Evolutionary conservation across 1,284 basidiomycete species (phyloP).

Genomic region (Phlebopus sp.): DNA sequence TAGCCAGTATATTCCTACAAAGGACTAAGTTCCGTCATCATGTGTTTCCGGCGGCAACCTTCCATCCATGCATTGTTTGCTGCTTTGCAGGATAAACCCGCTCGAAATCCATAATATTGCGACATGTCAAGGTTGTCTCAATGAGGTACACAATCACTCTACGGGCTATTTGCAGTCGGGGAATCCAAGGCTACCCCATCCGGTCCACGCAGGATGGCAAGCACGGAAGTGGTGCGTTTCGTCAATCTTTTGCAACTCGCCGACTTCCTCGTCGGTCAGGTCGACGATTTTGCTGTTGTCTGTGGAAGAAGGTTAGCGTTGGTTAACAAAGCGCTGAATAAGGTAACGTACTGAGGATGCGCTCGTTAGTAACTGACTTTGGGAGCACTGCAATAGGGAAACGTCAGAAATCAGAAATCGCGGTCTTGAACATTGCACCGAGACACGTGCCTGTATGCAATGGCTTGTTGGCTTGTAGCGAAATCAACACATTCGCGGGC

Average conservation of each 20-base stretch:
- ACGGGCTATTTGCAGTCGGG: conserved; percentile 42
- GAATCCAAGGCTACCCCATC: conserved; percentile 59
- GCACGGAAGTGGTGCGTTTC: conserved; percentile 55
- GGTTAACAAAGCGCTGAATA: background rate
- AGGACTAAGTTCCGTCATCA: no score
- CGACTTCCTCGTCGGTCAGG: conserved; percentile 52
- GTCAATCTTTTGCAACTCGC: conserved; percentile 52
- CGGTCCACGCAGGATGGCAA: conserved; percentile 58
- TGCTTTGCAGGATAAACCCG: no score
- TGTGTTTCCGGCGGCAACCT: no score
- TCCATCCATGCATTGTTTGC: no score
- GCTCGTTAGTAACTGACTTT: conserved; percentile 57
- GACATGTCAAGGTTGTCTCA: no score
- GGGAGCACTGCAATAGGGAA: conserved; percentile 44
- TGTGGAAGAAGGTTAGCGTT: background rate
- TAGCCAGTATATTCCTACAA: no score
- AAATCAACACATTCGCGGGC: conserved; percentile 60
- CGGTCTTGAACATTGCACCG: conserved; percentile 6
- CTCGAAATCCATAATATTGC: no score
- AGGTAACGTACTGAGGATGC: conserved; percentile 44
- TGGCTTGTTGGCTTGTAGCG: conserved; percentile 60
- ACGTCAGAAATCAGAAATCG: background rate
- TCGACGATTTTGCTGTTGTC: conserved; percentile 54
- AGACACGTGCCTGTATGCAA: conserved; percentile 43
- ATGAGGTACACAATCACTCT: background rate